Conservation (phyloP, 2,329 filamentous ascomycete genomes). For the Nothophaeocryptopus gaeumannii region DNA sequence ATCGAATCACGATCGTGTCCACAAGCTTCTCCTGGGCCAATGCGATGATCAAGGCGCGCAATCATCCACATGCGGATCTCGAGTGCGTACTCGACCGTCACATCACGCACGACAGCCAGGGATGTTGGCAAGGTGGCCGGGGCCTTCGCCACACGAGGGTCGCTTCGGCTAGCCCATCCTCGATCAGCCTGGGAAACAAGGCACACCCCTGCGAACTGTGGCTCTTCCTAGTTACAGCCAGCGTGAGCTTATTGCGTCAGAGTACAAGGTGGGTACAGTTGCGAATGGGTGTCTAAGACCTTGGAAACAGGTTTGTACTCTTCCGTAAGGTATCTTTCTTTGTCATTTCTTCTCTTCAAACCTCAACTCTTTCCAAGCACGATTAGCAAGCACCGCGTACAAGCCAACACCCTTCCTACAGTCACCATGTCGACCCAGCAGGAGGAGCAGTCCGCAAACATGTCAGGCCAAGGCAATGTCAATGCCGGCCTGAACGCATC, state of each 20-base stretch:
- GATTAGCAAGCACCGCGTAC: background rate
- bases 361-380: background rate
- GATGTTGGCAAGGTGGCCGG: background rate
- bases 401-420: background rate
- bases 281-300: constrained; percentile 12
- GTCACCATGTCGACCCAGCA: constrained; percentile 24
- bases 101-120: too few species aligned
- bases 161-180: constrained; percentile 10
- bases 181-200: constrained; percentile 9
- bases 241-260: constrained; percentile 26
- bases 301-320: constrained; percentile 27
- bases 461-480: constrained; percentile 27
- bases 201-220: constrained; percentile 22
- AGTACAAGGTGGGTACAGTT: constrained; percentile 17
- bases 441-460: constrained; percentile 23
- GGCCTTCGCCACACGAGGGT: constrained; percentile 12
- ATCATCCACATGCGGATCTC: background rate
- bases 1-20: too few species aligned
- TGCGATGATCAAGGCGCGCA: background rate
- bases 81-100: too few species aligned
- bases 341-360: constrained; percentile 5
- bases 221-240: constrained; percentile 8
- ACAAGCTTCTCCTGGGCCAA: too few species aligned
- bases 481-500: constrained; percentile 31
- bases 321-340: constrained; percentile 10